A percentile compares a stretch with the other conserved stretches of the same genome.
Evolutionary conservation across 2,329 filamentous ascomycete species (phyloP).

Genomic region (Thelonectria blattea): DNA sequence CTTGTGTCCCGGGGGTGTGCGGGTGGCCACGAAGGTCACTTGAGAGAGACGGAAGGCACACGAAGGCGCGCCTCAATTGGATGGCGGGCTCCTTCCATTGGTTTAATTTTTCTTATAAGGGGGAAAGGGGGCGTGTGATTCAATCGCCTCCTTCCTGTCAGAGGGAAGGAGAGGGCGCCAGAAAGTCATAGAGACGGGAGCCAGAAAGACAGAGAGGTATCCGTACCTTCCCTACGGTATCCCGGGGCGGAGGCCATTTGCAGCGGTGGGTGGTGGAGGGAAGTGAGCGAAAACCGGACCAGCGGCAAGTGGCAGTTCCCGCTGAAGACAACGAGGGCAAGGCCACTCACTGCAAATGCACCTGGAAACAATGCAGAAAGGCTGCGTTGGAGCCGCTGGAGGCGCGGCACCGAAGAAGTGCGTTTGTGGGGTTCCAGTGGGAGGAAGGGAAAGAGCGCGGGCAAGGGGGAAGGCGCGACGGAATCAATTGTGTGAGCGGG

Average conservation of each 20-base stretch:
- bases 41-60: background rate
- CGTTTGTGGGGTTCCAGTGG: background rate
- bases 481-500: background rate
- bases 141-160: constrained; percentile 2
- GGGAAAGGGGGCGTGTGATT: constrained; percentile 10
- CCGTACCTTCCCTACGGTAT: no score
- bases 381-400: constrained; percentile 30
- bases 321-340: no score
- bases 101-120: background rate
- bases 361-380: constrained; percentile 12
- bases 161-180: background rate
- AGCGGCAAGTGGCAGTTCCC: constrained; percentile 20
- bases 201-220: background rate
- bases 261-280: constrained; percentile 1
- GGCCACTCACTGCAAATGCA: background rate
- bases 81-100: constrained; percentile 1
- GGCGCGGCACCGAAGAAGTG: constrained; percentile 24
- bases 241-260: constrained; percentile 11
- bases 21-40: constrained; percentile 8
- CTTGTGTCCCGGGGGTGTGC: constrained; percentile 16
- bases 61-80: background rate
- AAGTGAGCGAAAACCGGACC: constrained; percentile 34
- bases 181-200: no score
- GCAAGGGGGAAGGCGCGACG: constrained; percentile 5
- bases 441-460: background rate